Percentiles rank a stretch among this genome's conserved stretches.
phyloP scores from a whole-genome alignment of 2,329 filamentous ascomycete genomes.

The Trichoderma citrinoviride region DNA sequence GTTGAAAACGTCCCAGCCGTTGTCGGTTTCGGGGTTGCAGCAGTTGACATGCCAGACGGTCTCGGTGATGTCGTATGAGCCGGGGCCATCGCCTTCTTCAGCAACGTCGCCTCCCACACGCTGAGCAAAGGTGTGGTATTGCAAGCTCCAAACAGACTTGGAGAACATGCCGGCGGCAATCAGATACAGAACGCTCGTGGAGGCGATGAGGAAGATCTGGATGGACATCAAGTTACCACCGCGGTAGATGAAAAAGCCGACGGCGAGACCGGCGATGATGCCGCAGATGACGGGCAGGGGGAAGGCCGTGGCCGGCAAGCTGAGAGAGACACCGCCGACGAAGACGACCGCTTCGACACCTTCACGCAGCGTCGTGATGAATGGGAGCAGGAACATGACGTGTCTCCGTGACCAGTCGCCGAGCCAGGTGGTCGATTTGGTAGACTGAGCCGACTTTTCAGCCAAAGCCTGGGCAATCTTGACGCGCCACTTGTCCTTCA shows the following conservation, averaged over 20 bases:
- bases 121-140: constrained; percentile 56
- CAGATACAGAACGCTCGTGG: constrained; percentile 76
- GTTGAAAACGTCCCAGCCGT: constrained; percentile 73
- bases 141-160: constrained; percentile 68
- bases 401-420: constrained; percentile 65
- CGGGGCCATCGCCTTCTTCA: constrained; percentile 56
- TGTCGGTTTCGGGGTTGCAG: constrained; percentile 62
- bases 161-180: constrained; percentile 80
- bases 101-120: constrained; percentile 55
- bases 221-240: constrained; percentile 35
- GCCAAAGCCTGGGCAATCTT: constrained; percentile 65
- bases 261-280: constrained; percentile 56
- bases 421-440: constrained; percentile 34
- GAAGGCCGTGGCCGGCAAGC: constrained; percentile 65
- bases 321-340: constrained; percentile 70
- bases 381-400: constrained; percentile 73
- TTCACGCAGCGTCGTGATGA: constrained; percentile 74
- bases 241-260: constrained; percentile 68
- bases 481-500: constrained; percentile 73
- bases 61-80: constrained; percentile 72
- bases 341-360: constrained; percentile 79
- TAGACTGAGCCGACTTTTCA: constrained; percentile 44
- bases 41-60: constrained; percentile 81
- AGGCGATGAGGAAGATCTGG: constrained; percentile 73
- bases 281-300: constrained; percentile 68